A percentile compares a stretch with the other conserved stretches of the same genome.
Evolutionary conservation across 1,139 yeast species (phyloP).

Genomic region (Fermentozyma sake): DNA sequence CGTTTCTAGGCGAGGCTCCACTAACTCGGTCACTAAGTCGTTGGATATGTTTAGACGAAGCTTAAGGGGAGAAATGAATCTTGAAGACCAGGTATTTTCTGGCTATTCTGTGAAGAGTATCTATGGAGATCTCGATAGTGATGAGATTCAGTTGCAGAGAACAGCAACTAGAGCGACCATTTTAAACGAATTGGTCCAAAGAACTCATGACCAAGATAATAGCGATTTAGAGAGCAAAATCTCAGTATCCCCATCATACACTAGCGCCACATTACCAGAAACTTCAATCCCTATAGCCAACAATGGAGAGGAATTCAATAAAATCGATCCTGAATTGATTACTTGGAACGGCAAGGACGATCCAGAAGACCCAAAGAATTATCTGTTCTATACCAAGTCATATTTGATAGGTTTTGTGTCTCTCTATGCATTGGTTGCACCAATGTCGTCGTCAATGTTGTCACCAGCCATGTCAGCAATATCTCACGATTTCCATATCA

Average conservation of each 20-base stretch:
- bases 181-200: slow-evolving; percentile 13
- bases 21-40: slow-evolving; percentile 7
- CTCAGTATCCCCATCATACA: no score
- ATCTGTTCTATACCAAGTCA: slow-evolving; percentile 26
- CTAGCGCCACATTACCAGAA: slow-evolving; percentile 10
- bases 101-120: slow-evolving; percentile 30
- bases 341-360: slow-evolving; percentile 38
- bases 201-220: slow-evolving; percentile 3
- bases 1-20: slow-evolving; percentile 11
- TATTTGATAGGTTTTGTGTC: slow-evolving; percentile 33
- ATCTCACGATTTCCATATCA: slow-evolving; percentile 29
- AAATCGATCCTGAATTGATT: slow-evolving; percentile 41
- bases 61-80: no score
- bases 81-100: no score
- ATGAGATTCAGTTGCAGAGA: slow-evolving; percentile 16
- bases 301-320: slow-evolving; percentile 34
- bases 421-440: slow-evolving; percentile 40
- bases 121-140: slow-evolving; percentile 28
- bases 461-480: slow-evolving; percentile 41
- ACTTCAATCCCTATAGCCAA: slow-evolving; percentile 26
- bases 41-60: slow-evolving; percentile 3
- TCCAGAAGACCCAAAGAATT: slow-evolving; percentile 39
- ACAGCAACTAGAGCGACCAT: slow-evolving; percentile 19
- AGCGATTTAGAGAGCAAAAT: slow-evolving; percentile 2
- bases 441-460: slow-evolving; percentile 43